phyloP scores from a whole-genome alignment of 306 rosid species.

The Styphnolobium japonicum region DNA sequence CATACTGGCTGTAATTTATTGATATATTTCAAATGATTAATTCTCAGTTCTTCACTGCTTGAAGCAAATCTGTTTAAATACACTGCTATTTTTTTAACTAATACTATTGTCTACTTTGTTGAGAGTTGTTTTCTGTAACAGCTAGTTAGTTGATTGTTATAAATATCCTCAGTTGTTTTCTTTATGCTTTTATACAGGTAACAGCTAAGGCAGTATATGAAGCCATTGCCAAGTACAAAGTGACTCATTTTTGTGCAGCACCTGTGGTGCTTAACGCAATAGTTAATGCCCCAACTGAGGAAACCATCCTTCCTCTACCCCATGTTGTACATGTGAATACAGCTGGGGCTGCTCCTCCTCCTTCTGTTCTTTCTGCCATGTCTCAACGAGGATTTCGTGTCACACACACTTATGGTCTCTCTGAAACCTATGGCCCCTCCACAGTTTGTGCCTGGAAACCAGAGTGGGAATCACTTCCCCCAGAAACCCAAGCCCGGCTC shows the following conservation, averaged over 20 bases:
- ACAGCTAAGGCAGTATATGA: slow-evolving; percentile 70
- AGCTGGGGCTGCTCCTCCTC: slow-evolving; percentile 97
- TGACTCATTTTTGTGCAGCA: slow-evolving; percentile 93
- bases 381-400: slow-evolving; percentile 71
- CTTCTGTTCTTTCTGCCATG: slow-evolving; percentile 72
- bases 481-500: slow-evolving; percentile 54
- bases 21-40: too few species aligned
- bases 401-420: slow-evolving; percentile 88
- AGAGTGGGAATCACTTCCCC: slow-evolving; percentile 81
- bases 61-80: background rate
- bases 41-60: background rate
- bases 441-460: slow-evolving; percentile 92
- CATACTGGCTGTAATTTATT: too few species aligned
- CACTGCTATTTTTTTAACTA: background rate
- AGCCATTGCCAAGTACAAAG: slow-evolving; percentile 70
- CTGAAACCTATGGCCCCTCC: slow-evolving; percentile 90
- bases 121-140: background rate
- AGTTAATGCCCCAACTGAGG: slow-evolving; percentile 66
- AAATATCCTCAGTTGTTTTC: background rate
- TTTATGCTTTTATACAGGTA: slow-evolving; percentile 48
- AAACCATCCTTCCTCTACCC: slow-evolving; percentile 84
- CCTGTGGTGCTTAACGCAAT: slow-evolving; percentile 89
- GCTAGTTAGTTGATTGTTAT: background rate
- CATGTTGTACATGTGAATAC: slow-evolving; percentile 74
- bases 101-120: background rate